Conservation (phyloP, 2,329 filamentous ascomycete genomes). For the Zalaria sp. region DNA sequence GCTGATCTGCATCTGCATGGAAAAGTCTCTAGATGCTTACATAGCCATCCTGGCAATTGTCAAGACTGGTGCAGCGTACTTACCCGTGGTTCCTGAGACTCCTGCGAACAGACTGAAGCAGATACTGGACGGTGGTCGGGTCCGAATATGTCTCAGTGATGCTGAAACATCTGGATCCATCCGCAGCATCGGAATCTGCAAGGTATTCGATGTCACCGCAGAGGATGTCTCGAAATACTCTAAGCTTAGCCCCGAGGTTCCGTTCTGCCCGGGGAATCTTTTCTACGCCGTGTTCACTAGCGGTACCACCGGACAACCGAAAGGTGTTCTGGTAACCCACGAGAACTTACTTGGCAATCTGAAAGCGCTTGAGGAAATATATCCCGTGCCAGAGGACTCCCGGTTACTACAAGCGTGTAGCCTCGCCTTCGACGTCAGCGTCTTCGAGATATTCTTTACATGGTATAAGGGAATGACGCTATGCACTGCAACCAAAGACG, state of each 20-base stretch:
- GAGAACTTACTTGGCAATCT: slow-evolving; percentile 65
- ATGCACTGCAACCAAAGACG: slow-evolving; percentile 61
- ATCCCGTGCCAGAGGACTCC: slow-evolving; percentile 40
- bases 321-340: slow-evolving; percentile 67
- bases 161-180: slow-evolving; percentile 5
- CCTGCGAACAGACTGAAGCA: slow-evolving; percentile 45
- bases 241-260: slow-evolving; percentile 23
- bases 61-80: slow-evolving; percentile 63
- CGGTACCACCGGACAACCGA: slow-evolving; percentile 67
- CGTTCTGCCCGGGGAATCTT: slow-evolving; percentile 34
- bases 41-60: slow-evolving; percentile 58
- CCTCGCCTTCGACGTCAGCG: slow-evolving; percentile 73
- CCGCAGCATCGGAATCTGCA: slow-evolving; percentile 3
- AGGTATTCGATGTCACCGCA: slow-evolving; percentile 15
- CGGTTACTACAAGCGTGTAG: slow-evolving; percentile 72
- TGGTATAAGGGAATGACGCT: slow-evolving; percentile 69
- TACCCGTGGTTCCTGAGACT: slow-evolving; percentile 65
- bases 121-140: slow-evolving; percentile 48
- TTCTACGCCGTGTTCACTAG: slow-evolving; percentile 76
- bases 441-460: slow-evolving; percentile 81
- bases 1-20: slow-evolving; percentile 60
- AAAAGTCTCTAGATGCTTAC: slow-evolving; percentile 63
- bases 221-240: slow-evolving; percentile 19
- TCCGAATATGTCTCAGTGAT: slow-evolving; percentile 33
- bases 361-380: slow-evolving; percentile 49